Percentiles rank a stretch among this genome's conserved stretches.
Evolutionary conservation across 2,329 filamentous ascomycete species (phyloP).

Genomic region (Penicillium sp.): DNA sequence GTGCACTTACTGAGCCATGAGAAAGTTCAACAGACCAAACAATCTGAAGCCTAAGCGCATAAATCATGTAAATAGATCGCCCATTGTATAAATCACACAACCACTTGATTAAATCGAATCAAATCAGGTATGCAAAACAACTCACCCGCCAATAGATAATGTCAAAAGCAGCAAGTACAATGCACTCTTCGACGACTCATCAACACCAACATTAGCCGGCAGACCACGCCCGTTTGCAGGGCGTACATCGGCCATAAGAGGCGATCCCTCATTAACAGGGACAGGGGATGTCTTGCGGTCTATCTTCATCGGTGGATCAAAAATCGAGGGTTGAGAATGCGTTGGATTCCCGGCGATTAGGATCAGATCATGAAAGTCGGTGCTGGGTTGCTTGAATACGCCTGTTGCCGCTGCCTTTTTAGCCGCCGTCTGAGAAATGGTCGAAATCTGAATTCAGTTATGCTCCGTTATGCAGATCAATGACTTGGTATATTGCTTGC

Average conservation of each 20-base stretch:
- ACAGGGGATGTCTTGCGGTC: background rate
- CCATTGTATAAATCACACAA: background rate
- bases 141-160: slow-evolving; percentile 71
- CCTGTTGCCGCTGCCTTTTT: background rate
- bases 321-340: background rate
- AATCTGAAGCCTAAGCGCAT: slow-evolving; percentile 66
- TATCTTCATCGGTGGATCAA: background rate
- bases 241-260: slow-evolving; percentile 28
- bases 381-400: background rate
- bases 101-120: background rate
- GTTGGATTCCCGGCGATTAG: background rate
- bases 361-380: background rate
- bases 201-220: slow-evolving; percentile 40
- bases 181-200: slow-evolving; percentile 66
- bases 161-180: slow-evolving; percentile 86
- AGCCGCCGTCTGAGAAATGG: background rate
- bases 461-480: background rate
- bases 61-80: slow-evolving; percentile 9
- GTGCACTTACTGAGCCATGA: slow-evolving; percentile 67
- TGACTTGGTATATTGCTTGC: background rate
- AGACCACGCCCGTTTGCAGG: slow-evolving; percentile 2
- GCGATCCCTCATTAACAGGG: slow-evolving; percentile 26
- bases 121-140: slow-evolving; percentile 4
- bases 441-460: background rate
- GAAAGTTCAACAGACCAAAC: slow-evolving; percentile 95